Base-by-base conservation (phyloP, 805 yeast species). In the Lipomyces japonicus region DNA sequence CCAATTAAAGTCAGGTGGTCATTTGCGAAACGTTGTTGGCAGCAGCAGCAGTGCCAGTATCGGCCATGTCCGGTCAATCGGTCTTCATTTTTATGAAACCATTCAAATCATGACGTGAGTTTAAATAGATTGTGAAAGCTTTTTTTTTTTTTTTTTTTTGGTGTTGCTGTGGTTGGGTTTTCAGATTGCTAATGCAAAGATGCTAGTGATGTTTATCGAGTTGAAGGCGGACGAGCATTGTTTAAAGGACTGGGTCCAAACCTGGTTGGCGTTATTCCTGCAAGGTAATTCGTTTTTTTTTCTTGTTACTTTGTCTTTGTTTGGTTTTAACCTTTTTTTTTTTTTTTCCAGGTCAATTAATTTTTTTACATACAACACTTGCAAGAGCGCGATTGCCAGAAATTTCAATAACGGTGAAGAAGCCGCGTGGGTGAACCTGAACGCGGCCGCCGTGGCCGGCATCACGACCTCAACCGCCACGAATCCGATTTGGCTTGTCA, bases 231-330 rank as follows among this genome's bases (percentile, higher is more conserved):
- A 25, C 72, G 85, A 38, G 91, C 97, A 3, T 72, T 93, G 40
- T 93, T 93, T 69, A 86, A 86, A 69, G 99, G 99, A 10, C 71
- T 93, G 44, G 98, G 98, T 0, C 98, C 99, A 7, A 93, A 91
- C 62, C 73, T 93, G 60, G 95, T 91, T 16, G 99, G 99, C 46
- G 97, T 93, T 14, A 91, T 93, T 37, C 99, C 99, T 0, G 97
- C 99, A 1, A 77, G 52, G 52, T 48, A 25, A 7, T 41, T 38
- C 23, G 2, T 19, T 24, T 16, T 21, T 26, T 9, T 42, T 18
- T 4, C 12, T 14, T 19, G 18, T 3, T 18, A 4, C 19, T 30
- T 18, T 18, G n/a, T 24, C 14, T 12, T 21, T 9, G 21, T 26
- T 23, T 39, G 21, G 38, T 24, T 23, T 18, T 35, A 16, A 25